Percentiles rank a stretch among this genome's conserved stretches.
Conservation (phyloP, 75 land plant genomes). For the Picea sitchensis region DNA sequence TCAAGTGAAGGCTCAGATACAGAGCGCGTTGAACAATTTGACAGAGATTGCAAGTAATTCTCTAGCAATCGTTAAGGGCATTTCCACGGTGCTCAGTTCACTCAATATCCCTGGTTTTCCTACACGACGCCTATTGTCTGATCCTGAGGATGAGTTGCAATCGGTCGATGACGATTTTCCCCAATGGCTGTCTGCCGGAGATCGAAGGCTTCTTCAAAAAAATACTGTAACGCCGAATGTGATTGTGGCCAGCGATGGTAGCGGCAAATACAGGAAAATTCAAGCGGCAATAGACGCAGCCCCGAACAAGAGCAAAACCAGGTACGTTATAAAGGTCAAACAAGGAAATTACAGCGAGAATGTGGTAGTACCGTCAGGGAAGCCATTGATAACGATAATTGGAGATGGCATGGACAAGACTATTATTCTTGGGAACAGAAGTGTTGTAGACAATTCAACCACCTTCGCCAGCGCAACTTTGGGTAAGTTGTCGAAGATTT, state of each 20-base stretch:
- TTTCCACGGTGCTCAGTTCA: background rate
- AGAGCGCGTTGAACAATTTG: conserved; percentile 25
- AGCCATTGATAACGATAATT: conserved; percentile 34
- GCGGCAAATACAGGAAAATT: conserved; percentile 36
- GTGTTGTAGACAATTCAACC: conserved; percentile 27
- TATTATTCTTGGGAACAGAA: conserved; percentile 42
- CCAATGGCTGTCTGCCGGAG: conserved; percentile 29
- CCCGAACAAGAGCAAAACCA: conserved; percentile 19
- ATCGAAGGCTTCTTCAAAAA: conserved; percentile 27
- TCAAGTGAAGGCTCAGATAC: conserved; percentile 13
- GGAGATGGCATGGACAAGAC: conserved; percentile 53
- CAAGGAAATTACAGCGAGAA: conserved; percentile 48
- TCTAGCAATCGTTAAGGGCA: conserved; percentile 34
- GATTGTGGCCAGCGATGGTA: conserved; percentile 58
- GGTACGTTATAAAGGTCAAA: conserved; percentile 55
- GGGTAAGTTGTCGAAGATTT: conserved; percentile 25
- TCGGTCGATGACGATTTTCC: conserved; percentile 11
- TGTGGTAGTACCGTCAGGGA: conserved; percentile 13
- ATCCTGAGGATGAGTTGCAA: background rate
- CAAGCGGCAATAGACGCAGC: conserved; percentile 28
- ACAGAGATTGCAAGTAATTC: conserved; percentile 48
- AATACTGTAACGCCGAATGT: conserved; percentile 14
- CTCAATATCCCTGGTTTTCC: background rate
- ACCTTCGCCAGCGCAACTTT: conserved; percentile 58
- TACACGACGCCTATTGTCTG: conserved; percentile 17